Evolutionary conservation across 768 basidiomycete species (phyloP).

Genomic region (Termitomyces sp.): DNA sequence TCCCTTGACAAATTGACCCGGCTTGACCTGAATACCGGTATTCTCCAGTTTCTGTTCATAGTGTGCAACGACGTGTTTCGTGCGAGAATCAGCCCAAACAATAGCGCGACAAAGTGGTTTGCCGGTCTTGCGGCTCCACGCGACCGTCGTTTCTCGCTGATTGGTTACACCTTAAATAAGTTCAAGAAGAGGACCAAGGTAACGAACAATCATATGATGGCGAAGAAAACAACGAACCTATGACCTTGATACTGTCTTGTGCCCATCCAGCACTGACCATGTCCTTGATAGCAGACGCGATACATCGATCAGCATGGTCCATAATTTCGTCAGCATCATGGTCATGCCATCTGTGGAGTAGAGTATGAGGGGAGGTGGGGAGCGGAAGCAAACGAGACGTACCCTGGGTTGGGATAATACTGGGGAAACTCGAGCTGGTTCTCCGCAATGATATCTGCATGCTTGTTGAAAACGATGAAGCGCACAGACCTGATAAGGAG

Average conservation of each 20-base stretch:
- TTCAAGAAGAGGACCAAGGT: background rate
- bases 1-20: slow-evolving; percentile 68
- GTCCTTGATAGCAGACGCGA: slow-evolving; percentile 63
- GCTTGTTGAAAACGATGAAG: slow-evolving; percentile 86
- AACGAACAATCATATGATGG: slow-evolving; percentile 14
- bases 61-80: slow-evolving; percentile 79
- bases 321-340: slow-evolving; percentile 88
- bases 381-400: slow-evolving; percentile 14
- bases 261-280: slow-evolving; percentile 77
- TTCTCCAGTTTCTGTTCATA: slow-evolving; percentile 68
- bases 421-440: slow-evolving; percentile 94
- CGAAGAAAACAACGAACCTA: slow-evolving; percentile 64
- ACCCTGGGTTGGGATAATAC: slow-evolving; percentile 89
- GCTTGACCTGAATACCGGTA: slow-evolving; percentile 70
- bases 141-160: slow-evolving; percentile 93
- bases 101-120: slow-evolving; percentile 86
- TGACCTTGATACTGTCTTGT: slow-evolving; percentile 81
- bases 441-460: slow-evolving; percentile 84
- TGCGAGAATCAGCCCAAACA: slow-evolving; percentile 97
- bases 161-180: slow-evolving; percentile 78
- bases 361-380: background rate
- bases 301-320: slow-evolving; percentile 68
- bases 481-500: slow-evolving; percentile 65
- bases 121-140: slow-evolving; percentile 89
- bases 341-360: slow-evolving; percentile 79